These are phyloP conservation scores for Anisodus acutangulus DNA, from an alignment of 257 asterid species.

Conservation along the genomic window DNA sequence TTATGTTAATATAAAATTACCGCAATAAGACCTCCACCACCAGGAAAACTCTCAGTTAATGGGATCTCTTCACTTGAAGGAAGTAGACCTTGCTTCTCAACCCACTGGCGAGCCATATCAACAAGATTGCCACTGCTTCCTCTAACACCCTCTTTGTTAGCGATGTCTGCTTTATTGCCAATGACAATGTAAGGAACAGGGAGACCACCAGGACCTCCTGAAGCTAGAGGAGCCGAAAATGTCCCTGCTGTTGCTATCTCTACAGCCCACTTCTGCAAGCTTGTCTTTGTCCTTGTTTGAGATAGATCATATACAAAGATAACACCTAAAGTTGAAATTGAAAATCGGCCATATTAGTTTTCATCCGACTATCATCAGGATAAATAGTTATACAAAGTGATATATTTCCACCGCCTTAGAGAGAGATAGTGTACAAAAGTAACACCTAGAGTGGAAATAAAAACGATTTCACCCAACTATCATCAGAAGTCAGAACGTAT, in stretches of 20 bases:
- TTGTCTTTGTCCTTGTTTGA: constrained; percentile 85
- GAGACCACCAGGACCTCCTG: constrained; percentile 96
- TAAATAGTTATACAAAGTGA: constrained; percentile 15
- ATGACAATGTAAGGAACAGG: constrained; percentile 92
- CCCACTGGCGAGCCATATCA: constrained; percentile 98
- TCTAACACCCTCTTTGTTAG: constrained; percentile 50
- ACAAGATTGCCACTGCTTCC: constrained; percentile 98
- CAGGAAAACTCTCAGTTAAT: constrained; percentile 82
- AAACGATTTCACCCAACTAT: background rate
- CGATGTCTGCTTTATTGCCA: constrained; percentile 89
- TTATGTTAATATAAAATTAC: constrained; percentile 49
- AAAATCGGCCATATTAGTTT: background rate
- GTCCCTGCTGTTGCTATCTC: constrained; percentile 88
- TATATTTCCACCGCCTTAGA: background rate
- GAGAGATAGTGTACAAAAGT: constrained; percentile 8
- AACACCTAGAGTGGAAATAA: background rate
- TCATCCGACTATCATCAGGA: constrained; percentile 1
- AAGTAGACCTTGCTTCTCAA: constrained; percentile 94
- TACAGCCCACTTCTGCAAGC: constrained; percentile 94
- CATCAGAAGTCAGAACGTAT: background rate
- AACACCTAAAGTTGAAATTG: constrained; percentile 61
- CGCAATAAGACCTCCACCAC: constrained; percentile 81
- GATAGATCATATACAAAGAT: constrained; percentile 95
- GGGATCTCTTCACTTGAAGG: constrained; percentile 91
- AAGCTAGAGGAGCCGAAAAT: constrained; percentile 91